Base-by-base conservation (phyloP, 208 protist genomes). In the Crithidia fasciculata region DNA sequence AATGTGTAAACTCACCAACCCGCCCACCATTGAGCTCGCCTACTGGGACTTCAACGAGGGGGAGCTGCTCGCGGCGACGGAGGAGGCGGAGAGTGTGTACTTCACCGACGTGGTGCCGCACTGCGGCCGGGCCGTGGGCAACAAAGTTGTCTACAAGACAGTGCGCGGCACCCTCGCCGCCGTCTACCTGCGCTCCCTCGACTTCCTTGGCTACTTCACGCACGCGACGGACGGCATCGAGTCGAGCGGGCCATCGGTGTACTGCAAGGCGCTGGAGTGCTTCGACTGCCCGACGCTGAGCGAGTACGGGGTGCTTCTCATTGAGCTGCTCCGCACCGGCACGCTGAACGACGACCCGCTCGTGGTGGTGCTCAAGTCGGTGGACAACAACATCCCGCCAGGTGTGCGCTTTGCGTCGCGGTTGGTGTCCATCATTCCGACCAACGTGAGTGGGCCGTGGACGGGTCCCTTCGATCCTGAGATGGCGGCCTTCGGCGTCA, bases 161-260 rank as follows among this genome's bases (percentile, higher is more conserved):
- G 61, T 86, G 69, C 47, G 61, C 52, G 71, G 81, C 49, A 94
- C 92, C 15, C 65, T 88, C 13, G 81, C 87, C 15, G 87, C 69
- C 41, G 76, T 90, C 61, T 87, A 94, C 59, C 80, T 97, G 55
- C 84, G 87, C 65, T 88, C 84, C n/a, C 83, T 97, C 45, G 94
- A 97, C 70, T 83, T 96, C 43, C 85, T 97, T 55, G 94, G 94
- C 58, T 97, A 97, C 78, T 91, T 97, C 70, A 93, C 92, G 2
- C 94, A 97, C 81, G 78, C 80, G 28, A 83, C 82, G 7, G 75
- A 78, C 50, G 77, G 80, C 36, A 41, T 66, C 37, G 80, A 84
- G 72, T 63, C 69, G 56, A 95, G 89, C 70, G 85, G 83, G 55
- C 78, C 83, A 8, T 91, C 82, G 8, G 55, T 86, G 37, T 94